These are phyloP conservation scores for Lodderomyces elongisporus DNA, from an alignment of 1,139 yeast species.

Conservation along the genomic window DNA sequence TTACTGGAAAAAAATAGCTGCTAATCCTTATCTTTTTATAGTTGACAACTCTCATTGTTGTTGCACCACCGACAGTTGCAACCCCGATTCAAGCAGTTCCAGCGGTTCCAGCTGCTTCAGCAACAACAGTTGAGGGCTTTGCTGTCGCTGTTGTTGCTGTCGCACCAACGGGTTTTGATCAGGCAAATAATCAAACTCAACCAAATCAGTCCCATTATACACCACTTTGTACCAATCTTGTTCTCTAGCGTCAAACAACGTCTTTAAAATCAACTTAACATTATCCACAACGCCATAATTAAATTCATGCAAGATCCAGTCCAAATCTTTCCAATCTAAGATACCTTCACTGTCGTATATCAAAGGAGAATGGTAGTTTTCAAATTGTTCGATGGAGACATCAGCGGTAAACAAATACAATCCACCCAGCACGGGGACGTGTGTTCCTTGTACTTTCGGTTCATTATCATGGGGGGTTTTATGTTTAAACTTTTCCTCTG, in stretches of 20 bases:
- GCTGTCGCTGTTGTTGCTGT: no score
- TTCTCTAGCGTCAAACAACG: slow-evolving; percentile 22
- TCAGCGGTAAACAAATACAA: slow-evolving; percentile 40
- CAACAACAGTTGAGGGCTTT: no score
- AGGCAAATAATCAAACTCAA: slow-evolving; percentile 15
- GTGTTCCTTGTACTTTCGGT: not conserved
- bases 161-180: slow-evolving; percentile 1
- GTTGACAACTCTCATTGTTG: no score
- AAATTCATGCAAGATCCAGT: slow-evolving; percentile 35
- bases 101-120: no score
- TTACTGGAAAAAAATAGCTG: not conserved
- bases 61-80: no score
- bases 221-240: slow-evolving; percentile 20
- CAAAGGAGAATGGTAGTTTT: slow-evolving; percentile 22
- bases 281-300: slow-evolving; percentile 45
- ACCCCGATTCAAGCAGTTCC: no score
- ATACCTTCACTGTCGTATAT: slow-evolving; percentile 38
- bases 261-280: slow-evolving; percentile 28
- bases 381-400: slow-evolving; percentile 22
- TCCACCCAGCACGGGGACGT: slow-evolving; percentile 23
- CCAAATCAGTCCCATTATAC: slow-evolving; percentile 17
- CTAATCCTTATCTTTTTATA: no score
- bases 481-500: not conserved
- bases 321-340: slow-evolving; percentile 40
- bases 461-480: slow-evolving; percentile 2